Evolutionary conservation across 495 filamentous ascomycete genomes (phyloP).

Genomic region (Tricharina praecox): DNA sequence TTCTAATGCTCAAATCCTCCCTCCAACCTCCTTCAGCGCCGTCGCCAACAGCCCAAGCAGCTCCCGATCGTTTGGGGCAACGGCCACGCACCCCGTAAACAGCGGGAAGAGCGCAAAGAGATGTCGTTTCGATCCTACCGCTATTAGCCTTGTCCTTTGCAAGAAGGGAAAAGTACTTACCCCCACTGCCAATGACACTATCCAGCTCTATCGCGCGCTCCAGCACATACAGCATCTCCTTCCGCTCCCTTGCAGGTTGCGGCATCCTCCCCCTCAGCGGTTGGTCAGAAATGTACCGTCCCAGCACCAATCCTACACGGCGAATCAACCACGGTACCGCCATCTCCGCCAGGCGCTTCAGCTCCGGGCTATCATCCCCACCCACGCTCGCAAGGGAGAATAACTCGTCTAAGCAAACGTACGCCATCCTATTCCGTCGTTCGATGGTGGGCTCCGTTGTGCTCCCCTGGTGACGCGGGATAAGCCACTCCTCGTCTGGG

Average conservation of each 20-base stretch:
- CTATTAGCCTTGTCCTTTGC: too few relatives aligned
- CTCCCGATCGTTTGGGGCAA: constrained; percentile 48
- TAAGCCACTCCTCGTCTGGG: constrained; percentile 10
- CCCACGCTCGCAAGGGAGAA: constrained; percentile 48
- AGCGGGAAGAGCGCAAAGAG: constrained; percentile 67
- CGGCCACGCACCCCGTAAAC: constrained; percentile 49
- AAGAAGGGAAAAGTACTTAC: too few relatives aligned
- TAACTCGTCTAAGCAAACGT: constrained; percentile 65
- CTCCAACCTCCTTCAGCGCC: constrained; percentile 51
- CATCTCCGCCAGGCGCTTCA: constrained; percentile 47
- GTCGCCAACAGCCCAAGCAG: constrained; percentile 39
- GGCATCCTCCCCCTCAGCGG: constrained; percentile 84
- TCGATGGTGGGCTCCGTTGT: constrained; percentile 20
- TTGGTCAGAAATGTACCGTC: constrained; percentile 77
- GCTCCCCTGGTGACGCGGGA: constrained; percentile 10
- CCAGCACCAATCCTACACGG: constrained; percentile 58
- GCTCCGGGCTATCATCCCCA: constrained; percentile 17
- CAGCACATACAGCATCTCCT: constrained; percentile 59
- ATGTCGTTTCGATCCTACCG: constrained; percentile 39
- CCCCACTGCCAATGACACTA: constrained; percentile 54
- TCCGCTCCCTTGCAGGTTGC: constrained; percentile 64
- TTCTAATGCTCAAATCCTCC: too few relatives aligned
- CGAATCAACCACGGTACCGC: constrained; percentile 73
- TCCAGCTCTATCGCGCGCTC: constrained; percentile 43
- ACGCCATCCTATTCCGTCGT: constrained; percentile 49